A percentile compares a stretch with the other conserved stretches of the same genome.
phyloP scores from a whole-genome alignment of 495 filamentous ascomycete genomes.

The Podospora tetraspora region DNA sequence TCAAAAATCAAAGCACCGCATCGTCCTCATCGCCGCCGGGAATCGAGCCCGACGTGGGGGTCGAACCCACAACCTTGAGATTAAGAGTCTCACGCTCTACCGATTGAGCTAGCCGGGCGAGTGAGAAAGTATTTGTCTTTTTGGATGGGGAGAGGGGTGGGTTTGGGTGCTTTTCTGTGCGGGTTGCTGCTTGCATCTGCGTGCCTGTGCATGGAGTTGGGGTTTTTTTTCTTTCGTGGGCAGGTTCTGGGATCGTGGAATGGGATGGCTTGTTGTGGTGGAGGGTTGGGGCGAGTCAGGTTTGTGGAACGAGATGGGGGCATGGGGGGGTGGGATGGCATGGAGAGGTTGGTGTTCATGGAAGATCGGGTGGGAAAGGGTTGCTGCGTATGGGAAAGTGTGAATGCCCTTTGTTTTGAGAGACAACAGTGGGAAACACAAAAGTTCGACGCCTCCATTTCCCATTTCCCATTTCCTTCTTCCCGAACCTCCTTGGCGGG shows the following conservation, averaged over 20 bases:
- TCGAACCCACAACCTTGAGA: background rate
- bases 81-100: constrained; percentile 79
- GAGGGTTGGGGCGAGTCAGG: background rate
- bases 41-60: background rate
- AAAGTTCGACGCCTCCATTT: too few species aligned
- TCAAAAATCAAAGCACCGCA: too few species aligned
- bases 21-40: background rate
- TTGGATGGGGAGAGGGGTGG: background rate
- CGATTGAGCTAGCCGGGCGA: constrained; percentile 65
- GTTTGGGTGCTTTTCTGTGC: background rate
- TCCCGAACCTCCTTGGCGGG: too few species aligned
- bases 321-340: background rate
- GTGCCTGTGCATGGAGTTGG: background rate
- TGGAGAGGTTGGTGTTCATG: too few species aligned
- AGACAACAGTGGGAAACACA: too few species aligned
- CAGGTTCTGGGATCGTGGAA: background rate
- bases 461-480: too few species aligned
- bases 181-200: background rate
- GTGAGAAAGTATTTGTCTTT: background rate
- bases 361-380: background rate
- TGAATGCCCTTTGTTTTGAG: background rate
- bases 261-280: too few species aligned
- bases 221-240: background rate
- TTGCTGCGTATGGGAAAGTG: too few species aligned
- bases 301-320: too few species aligned